Evolutionary conservation across 805 yeast genomes (phyloP).

Genomic region (Danielozyma ontarioensis): DNA sequence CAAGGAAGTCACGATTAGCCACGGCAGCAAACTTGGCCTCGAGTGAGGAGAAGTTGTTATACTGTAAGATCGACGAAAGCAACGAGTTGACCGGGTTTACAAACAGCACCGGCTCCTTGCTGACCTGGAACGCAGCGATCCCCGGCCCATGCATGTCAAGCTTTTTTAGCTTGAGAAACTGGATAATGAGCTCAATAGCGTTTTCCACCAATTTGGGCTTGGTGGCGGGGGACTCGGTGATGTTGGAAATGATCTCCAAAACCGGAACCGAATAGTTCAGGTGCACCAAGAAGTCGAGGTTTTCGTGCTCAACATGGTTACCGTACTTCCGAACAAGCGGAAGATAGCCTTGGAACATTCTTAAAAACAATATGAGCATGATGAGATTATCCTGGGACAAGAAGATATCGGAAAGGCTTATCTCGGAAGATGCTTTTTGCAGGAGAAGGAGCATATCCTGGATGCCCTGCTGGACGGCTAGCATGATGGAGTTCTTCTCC

Average conservation of each 20-base stretch:
- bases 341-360: slow-evolving; percentile 55
- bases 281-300: slow-evolving; percentile 45
- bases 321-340: slow-evolving; percentile 55
- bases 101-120: slow-evolving; percentile 49
- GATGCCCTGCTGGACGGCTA: slow-evolving; percentile 26
- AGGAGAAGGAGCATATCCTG: slow-evolving; percentile 24
- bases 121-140: slow-evolving; percentile 36
- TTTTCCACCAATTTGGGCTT: slow-evolving; percentile 14
- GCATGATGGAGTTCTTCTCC: slow-evolving; percentile 18
- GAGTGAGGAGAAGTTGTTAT: slow-evolving; percentile 21
- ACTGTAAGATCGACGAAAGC: slow-evolving; percentile 41
- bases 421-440: slow-evolving; percentile 14
- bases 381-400: slow-evolving; percentile 33
- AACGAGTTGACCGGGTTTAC: slow-evolving; percentile 58
- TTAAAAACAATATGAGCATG: slow-evolving; percentile 42
- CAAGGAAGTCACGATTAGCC: slow-evolving; percentile 30
- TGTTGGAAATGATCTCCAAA: slow-evolving; percentile 35
- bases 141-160: slow-evolving; percentile 20
- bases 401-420: slow-evolving; percentile 13
- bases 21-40: slow-evolving; percentile 7
- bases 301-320: slow-evolving; percentile 62
- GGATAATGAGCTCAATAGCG: slow-evolving; percentile 27
- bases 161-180: slow-evolving; percentile 22
- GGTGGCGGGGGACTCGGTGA: slow-evolving; percentile 16
- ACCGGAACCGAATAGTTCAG: slow-evolving; percentile 43